Evolutionary conservation across 1,139 yeast species (phyloP).

Genomic region (Protomyces gravidus): DNA sequence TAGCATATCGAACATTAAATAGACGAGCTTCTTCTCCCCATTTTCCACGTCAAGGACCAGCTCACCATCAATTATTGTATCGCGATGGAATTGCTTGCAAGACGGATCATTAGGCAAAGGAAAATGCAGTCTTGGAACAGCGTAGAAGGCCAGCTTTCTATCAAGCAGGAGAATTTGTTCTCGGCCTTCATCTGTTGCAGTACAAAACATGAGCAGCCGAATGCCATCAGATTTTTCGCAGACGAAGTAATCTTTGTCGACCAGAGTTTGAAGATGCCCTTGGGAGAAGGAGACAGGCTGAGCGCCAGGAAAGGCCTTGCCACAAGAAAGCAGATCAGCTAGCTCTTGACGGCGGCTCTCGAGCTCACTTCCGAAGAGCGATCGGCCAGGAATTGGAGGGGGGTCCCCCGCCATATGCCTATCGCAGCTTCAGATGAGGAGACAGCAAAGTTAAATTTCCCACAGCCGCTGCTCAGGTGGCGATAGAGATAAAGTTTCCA

Average conservation of each 20-base stretch:
- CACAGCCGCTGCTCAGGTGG: too few relatives aligned
- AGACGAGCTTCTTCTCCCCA: constrained; percentile 62
- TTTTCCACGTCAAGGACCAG: constrained; percentile 57
- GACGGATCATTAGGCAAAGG: constrained; percentile 53
- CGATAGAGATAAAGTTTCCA: too few relatives aligned
- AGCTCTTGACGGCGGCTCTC: constrained; percentile 6
- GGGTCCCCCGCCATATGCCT: constrained; percentile 22
- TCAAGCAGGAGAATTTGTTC: constrained; percentile 64
- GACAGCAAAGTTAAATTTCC: too few relatives aligned
- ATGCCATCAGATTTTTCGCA: constrained; percentile 96
- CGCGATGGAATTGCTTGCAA: constrained; percentile 52
- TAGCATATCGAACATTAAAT: constrained; percentile 84
- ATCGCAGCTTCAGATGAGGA: too few relatives aligned
- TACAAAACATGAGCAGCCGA: constrained; percentile 72
- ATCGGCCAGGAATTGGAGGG: constrained; percentile 17
- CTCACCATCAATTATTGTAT: constrained; percentile 91
- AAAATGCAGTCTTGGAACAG: constrained; percentile 71
- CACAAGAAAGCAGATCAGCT: constrained; percentile 8
- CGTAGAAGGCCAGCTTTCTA: constrained; percentile 78
- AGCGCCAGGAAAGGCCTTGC: constrained; percentile 52
- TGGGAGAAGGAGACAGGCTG: constrained; percentile 92
- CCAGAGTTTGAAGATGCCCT: constrained; percentile 58
- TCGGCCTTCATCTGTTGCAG: constrained; percentile 48
- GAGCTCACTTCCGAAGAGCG: constrained; percentile 11
- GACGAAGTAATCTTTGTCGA: constrained; percentile 61